Evolutionary conservation across 192 early-diverging fungal species (phyloP), one percentile per base, ranked within the genome.

Genomic region (Entomortierella lignicola): DNA sequence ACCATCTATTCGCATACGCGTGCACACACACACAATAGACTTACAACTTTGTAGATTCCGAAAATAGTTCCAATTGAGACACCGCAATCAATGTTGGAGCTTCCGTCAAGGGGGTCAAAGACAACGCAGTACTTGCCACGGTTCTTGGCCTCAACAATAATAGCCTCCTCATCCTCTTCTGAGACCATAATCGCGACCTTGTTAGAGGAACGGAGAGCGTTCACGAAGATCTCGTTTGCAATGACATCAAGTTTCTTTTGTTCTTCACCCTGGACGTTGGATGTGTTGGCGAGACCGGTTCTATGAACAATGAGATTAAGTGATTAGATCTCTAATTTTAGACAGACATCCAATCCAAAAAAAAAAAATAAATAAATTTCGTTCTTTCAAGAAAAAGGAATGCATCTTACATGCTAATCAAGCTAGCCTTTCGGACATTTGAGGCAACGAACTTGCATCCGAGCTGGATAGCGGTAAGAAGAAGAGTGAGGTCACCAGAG

Each of bases 21-120:
- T n/a, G n/a, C n/a, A n/a, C n/a, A n/a, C n/a, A n/a, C n/a, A n/a
- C n/a, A n/a, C n/a, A n/a, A 11, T 12, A 54, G 4, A 86, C 90
- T 84, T 87, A 94, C 91, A 64, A 97, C 88, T 72, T 89, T 88
- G 89, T 95, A 99, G 77, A 99, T 96, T 53, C 97, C 97, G 88
- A 99, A 99, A 81, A 99, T 99, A 25, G 97, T 99, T 82, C 97
- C 97, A 37, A 99, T 94, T 21, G 96, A 96, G 37, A 98, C 96
- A 88, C 96, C 97, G 80, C 95, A 96, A 79, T 99, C 97, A 82
- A 99, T 99, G 88, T 99, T 99, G 86, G 93, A 94, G 63, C 90
- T 92, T 57, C 97, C 97, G 81, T 99, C 97, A 18, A 99, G 89
- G 51, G 97, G 97, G 84, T 99, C 97, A 90, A 99, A 99, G 29